Evolutionary conservation across 768 basidiomycete genomes (phyloP).

Genomic region (Tulasnella sp.): DNA sequence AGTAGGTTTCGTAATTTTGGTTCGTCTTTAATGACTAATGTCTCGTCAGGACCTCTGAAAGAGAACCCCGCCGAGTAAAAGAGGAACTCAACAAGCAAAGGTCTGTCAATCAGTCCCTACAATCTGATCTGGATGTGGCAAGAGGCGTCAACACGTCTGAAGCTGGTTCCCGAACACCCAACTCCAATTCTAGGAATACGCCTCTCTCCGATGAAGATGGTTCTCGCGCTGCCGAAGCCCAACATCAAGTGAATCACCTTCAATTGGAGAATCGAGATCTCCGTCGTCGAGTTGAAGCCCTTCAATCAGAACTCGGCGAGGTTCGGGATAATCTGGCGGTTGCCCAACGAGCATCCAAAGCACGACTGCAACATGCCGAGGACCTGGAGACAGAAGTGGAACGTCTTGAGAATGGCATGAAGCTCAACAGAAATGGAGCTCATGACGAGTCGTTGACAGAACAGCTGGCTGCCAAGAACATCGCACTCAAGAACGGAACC

Average conservation of each 20-base stretch:
- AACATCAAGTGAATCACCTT: constrained; percentile 60
- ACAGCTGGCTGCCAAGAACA: constrained; percentile 72
- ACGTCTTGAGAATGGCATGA: constrained; percentile 55
- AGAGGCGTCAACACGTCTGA: constrained; percentile 43
- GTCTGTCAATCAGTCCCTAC: constrained; percentile 59
- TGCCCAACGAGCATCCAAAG: constrained; percentile 68
- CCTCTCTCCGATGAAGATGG: constrained; percentile 58
- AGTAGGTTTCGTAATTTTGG: constrained; percentile 38
- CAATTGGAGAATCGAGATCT: constrained; percentile 65
- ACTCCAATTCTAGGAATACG: constrained; percentile 61
- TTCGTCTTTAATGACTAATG: no score
- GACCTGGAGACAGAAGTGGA: constrained; percentile 74
- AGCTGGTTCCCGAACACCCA: constrained; percentile 36
- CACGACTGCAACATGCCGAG: constrained; percentile 59
- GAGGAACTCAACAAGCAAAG: constrained; percentile 92
- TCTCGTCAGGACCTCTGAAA: constrained; percentile 83
- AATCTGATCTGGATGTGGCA: constrained; percentile 61
- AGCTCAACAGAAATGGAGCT: constrained; percentile 53
- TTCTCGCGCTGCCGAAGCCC: constrained; percentile 54
- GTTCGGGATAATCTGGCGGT: constrained; percentile 56
- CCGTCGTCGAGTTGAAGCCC: constrained; percentile 51
- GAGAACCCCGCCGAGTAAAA: constrained; percentile 93
- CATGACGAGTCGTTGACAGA: constrained; percentile 69
- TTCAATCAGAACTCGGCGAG: constrained; percentile 62
- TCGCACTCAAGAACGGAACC: constrained; percentile 66